Conservation (phyloP, 2,329 filamentous ascomycete species). For the Ophiostoma himal-ulmi region DNA sequence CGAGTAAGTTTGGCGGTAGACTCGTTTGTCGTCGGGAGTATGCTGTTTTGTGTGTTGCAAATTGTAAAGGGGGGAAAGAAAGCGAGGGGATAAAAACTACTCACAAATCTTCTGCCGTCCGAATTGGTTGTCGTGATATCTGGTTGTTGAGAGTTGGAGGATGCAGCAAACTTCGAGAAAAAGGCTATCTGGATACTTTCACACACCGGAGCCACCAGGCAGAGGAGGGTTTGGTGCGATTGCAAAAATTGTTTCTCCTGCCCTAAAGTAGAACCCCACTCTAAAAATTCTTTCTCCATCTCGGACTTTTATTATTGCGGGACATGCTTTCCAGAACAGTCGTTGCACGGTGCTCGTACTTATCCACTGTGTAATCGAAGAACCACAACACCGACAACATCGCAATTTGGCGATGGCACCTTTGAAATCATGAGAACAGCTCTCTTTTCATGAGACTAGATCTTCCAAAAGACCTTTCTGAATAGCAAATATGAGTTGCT, state of each 20-base stretch:
- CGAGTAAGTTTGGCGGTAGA: neutral
- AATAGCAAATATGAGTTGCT: neutral
- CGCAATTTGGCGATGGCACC: neutral
- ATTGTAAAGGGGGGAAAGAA: conserved; percentile 10
- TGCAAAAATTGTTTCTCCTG: conserved; percentile 27
- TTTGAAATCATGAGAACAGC: neutral
- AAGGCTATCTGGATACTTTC: conserved; percentile 23
- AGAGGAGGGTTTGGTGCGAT: conserved; percentile 26
- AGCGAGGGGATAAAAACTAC: conserved; percentile 16
- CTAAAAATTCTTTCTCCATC: conserved; percentile 19
- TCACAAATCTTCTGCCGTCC: conserved; percentile 24
- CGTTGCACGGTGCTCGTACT: neutral
- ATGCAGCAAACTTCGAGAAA: conserved; percentile 22
- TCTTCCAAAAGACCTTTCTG: neutral
- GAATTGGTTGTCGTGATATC: conserved; percentile 24
- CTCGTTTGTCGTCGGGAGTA: neutral
- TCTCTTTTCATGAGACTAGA: neutral
- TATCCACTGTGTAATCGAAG: neutral
- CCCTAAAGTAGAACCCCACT: conserved; percentile 25
- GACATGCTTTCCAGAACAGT: neutral
- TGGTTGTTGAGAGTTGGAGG: conserved; percentile 23
- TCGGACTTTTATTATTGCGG: conserved; percentile 25
- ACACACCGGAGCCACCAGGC: conserved; percentile 13
- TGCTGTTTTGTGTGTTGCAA: neutral
- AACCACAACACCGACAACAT: neutral